phyloP scores from a whole-genome alignment of 2,329 filamentous ascomycete species.

The Xylariomycetidae sp. region DNA sequence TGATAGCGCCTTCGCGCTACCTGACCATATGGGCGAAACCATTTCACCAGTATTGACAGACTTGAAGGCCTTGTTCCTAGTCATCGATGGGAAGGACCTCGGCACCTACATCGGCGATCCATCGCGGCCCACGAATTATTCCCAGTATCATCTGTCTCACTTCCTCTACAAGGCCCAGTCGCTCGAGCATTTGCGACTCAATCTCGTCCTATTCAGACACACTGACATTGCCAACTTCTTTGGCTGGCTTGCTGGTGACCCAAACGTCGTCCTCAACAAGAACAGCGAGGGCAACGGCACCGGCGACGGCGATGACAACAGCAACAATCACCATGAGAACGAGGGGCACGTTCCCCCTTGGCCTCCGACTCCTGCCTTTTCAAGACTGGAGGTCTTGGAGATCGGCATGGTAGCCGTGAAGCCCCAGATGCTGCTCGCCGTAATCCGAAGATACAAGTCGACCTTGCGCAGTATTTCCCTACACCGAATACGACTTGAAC shows the following conservation, averaged over 20 bases:
- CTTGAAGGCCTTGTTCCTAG: conserved; percentile 43
- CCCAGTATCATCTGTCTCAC: conserved; percentile 12
- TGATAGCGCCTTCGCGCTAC: conserved; percentile 41
- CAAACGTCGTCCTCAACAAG: too few relatives aligned
- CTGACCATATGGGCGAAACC: conserved; percentile 29
- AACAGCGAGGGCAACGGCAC: not conserved
- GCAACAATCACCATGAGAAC: too few relatives aligned
- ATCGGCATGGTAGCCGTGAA: conserved; percentile 33
- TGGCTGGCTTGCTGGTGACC: not conserved
- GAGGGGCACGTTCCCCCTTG: conserved; percentile 6
- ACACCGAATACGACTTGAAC: conserved; percentile 33
- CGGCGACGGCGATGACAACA: not conserved
- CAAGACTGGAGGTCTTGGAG: conserved; percentile 35
- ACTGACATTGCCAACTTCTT: not conserved
- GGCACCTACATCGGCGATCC: conserved; percentile 1
- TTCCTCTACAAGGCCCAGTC: conserved; percentile 37
- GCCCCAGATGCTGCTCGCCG: conserved; percentile 22
- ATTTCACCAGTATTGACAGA: conserved; percentile 36
- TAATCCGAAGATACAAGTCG: conserved; percentile 36
- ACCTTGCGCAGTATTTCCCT: conserved; percentile 39
- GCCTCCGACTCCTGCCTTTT: conserved; percentile 24
- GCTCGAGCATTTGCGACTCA: conserved; percentile 48
- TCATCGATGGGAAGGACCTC: conserved; percentile 20
- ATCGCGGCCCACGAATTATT: not conserved
- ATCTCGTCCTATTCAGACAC: conserved; percentile 17